These are phyloP conservation scores for Paecilomyces sp. DNA, from an alignment of 2,329 filamentous ascomycete genomes.

Conservation along the genomic window DNA sequence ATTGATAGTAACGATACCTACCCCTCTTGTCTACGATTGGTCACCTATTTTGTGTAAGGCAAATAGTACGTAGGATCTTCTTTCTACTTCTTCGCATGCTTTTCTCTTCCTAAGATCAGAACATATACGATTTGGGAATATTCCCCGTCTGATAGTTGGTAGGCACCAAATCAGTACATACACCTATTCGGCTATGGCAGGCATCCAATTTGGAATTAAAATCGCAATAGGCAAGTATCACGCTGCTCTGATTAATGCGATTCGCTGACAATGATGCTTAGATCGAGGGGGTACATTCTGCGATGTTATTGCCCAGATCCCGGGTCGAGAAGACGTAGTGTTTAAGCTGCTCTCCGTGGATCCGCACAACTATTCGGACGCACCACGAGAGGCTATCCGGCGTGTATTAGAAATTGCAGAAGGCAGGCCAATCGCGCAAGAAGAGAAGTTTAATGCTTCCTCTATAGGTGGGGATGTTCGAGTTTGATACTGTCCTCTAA, in stretches of 20 bases:
- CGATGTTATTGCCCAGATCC: conserved; percentile 18
- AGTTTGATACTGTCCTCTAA: conserved; percentile 2
- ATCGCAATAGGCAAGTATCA: conserved; percentile 4
- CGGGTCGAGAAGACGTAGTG: conserved; percentile 16
- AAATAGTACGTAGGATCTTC: neutral
- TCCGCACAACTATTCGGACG: conserved; percentile 22
- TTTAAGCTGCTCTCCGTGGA: conserved; percentile 24
- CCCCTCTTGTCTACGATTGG: neutral
- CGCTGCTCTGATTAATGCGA: neutral
- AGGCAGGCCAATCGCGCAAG: conserved; percentile 11
- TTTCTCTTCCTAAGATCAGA: neutral
- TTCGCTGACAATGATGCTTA: neutral
- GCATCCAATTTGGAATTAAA: neutral
- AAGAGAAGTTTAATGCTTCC: conserved; percentile 5
- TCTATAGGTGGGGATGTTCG: conserved; percentile 4
- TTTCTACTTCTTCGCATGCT: neutral
- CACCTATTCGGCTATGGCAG: neutral
- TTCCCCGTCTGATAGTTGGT: neutral
- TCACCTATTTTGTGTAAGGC: neutral
- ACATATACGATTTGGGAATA: neutral
- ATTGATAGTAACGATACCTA: neutral
- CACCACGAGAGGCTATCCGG: conserved; percentile 72
- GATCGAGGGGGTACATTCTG: conserved; percentile 24
- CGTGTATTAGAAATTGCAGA: conserved; percentile 54
- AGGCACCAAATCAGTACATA: neutral